Evolutionary conservation across 345 rosid genomes (phyloP).

Genomic region (Hypericum androsaemum): DNA sequence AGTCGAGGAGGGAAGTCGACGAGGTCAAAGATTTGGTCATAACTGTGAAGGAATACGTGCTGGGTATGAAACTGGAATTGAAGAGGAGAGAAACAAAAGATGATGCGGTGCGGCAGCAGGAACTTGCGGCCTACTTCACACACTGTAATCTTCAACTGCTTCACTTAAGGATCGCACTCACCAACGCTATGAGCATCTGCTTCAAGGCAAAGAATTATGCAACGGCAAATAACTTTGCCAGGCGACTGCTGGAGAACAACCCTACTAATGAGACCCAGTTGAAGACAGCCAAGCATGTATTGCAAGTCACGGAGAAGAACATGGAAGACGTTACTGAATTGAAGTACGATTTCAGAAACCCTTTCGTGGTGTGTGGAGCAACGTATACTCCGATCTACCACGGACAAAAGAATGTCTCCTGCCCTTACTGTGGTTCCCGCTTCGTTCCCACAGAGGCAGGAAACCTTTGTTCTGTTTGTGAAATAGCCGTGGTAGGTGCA

Average conservation of each 20-base stretch:
- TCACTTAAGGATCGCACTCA: slow-evolving; percentile 68
- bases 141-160: slow-evolving; percentile 83
- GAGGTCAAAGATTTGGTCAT: slow-evolving; percentile 77
- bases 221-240: slow-evolving; percentile 74
- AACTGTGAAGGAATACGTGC: slow-evolving; percentile 79
- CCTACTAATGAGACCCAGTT: slow-evolving; percentile 70
- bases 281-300: slow-evolving; percentile 68
- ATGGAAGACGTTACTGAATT: slow-evolving; percentile 53
- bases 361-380: slow-evolving; percentile 77
- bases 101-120: slow-evolving; percentile 67
- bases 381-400: slow-evolving; percentile 85
- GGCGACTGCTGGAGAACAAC: slow-evolving; percentile 68
- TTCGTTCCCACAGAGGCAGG: slow-evolving; percentile 76
- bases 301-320: slow-evolving; percentile 74
- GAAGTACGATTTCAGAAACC: slow-evolving; percentile 90
- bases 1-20: slow-evolving; percentile 93
- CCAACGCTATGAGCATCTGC: slow-evolving; percentile 69
- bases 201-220: slow-evolving; percentile 69
- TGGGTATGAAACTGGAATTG: slow-evolving; percentile 76
- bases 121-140: slow-evolving; percentile 99
- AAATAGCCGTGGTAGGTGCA: slow-evolving; percentile 74
- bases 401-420: slow-evolving; percentile 75
- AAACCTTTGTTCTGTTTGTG: slow-evolving; percentile 61
- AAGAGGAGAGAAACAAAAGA: slow-evolving; percentile 70
- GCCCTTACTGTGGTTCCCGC: slow-evolving; percentile 78